Evolutionary conservation across 371 early-diverging fungal genomes (phyloP).

Genomic region (Cokeromyces recurvatus): DNA sequence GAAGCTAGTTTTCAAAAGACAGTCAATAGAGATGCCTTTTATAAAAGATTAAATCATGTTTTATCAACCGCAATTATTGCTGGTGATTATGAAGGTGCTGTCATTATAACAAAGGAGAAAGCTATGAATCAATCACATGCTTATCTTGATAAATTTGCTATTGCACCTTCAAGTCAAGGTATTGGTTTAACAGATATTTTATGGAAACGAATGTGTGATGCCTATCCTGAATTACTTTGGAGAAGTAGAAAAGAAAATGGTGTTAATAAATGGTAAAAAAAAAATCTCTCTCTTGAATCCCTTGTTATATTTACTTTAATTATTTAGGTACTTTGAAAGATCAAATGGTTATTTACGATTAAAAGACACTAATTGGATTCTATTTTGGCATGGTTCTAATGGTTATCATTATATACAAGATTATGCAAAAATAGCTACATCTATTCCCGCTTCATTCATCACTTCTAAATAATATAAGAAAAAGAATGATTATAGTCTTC

Average conservation of each 20-base stretch:
- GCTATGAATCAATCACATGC: conserved; percentile 1
- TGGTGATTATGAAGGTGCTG: conserved; percentile 75
- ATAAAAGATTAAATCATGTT: conserved; percentile 52
- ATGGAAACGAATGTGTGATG: conserved; percentile 74
- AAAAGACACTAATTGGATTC: conserved; percentile 65
- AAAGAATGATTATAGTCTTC: too few species aligned
- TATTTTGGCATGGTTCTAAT: conserved; percentile 71
- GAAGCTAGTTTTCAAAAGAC: conserved; percentile 76
- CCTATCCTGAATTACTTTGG: conserved; percentile 81
- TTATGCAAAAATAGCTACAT: conserved; percentile 29
- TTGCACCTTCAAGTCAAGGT: conserved; percentile 83
- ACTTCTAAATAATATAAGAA: too few species aligned
- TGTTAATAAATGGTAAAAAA: conserved; percentile 84
- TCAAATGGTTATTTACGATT: conserved; percentile 69
- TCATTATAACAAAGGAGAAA: conserved; percentile 35
- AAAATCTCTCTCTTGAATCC: too few species aligned
- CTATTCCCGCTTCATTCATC: conserved; percentile 42
- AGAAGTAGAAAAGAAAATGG: conserved; percentile 83
- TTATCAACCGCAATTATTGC: conserved; percentile 71
- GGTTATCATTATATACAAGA: conserved; percentile 36
- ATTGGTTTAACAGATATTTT: conserved; percentile 91
- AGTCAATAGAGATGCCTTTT: conserved; percentile 58
- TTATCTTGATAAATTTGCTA: conserved; percentile 93
- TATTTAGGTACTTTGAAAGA: conserved; percentile 81
- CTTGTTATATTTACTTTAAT: too few species aligned